Base-by-base conservation (phyloP, 148 eudicot genomes). In the Suaeda aralocaspica region DNA sequence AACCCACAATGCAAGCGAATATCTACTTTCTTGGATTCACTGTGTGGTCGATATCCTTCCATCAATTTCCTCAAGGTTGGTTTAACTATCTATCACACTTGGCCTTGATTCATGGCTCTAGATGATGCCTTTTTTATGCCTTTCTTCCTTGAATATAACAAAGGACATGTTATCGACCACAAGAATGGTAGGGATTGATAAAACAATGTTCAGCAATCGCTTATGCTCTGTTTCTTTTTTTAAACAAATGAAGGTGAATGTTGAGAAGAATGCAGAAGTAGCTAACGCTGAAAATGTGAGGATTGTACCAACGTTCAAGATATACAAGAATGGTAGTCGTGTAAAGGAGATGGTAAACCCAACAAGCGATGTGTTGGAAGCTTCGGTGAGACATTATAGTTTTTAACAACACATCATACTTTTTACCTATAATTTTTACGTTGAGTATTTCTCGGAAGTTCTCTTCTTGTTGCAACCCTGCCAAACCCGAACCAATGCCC, bases 341-440 rank as follows among this genome's bases (percentile, higher is more conserved):
- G 79, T 91, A 64, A 91, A 91, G 78, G 98, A 91, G 76, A 83
- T 94, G 72, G 72, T 91, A 45, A 84, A 83, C 77, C 96, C 97
- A 0, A 88, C 87, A 67, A 80, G 72, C 42, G 91, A 89, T 30
- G 82, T 83, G 69, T 70, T 94, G 76, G 98, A 94, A 77, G 83
- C 92, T 16, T 91, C 92, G 70, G 96, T 91, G 81, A 83, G 91
- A 85, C 97, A 91, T 75, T 94, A 89, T 68, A 83, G 91, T 76
- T 66, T 81, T 28, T 89, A 79, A 75, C 45, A n/a, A 21, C 50
- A 50, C 25, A 66, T 6, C 52, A 71, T 59, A 42, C 14, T 42
- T 36, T 26, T 53, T 56, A 44, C 65, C 68, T 65, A 44, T 71
- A 42, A 56, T 36, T 25, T 58, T 58, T 72, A 62, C 66, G 30